These are phyloP conservation scores for Hypoxylon sp. DNA, from an alignment of 2,329 filamentous ascomycete species.

Conservation along the genomic window DNA sequence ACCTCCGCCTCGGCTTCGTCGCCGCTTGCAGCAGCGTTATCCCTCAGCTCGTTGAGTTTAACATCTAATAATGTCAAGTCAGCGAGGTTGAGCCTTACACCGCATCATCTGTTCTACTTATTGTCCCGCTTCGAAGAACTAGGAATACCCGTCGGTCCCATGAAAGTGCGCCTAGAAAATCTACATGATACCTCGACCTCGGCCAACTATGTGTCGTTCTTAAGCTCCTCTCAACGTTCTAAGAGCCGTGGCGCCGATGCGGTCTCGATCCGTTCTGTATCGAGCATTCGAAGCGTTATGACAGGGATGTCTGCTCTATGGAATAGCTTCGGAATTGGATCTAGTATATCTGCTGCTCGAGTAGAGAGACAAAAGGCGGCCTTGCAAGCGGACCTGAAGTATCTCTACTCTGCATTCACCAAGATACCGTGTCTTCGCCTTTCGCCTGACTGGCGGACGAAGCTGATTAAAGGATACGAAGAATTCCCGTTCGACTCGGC, in stretches of 20 bases:
- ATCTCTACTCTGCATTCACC: constrained; percentile 97
- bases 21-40: constrained; percentile 85
- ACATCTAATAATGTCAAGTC: constrained; percentile 88
- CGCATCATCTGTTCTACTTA: constrained; percentile 96
- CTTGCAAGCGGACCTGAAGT: constrained; percentile 88
- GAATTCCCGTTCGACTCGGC: constrained; percentile 98
- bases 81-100: constrained; percentile 90
- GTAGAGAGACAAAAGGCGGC: constrained; percentile 91
- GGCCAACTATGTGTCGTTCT: constrained; percentile 95
- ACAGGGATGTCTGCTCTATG: constrained; percentile 95
- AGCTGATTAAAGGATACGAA: constrained; percentile 91
- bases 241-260: constrained; percentile 85
- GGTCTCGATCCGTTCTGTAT: constrained; percentile 94
- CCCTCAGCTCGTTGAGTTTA: constrained; percentile 86
- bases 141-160: constrained; percentile 89
- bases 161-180: constrained; percentile 96
- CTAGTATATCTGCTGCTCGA: constrained; percentile 82
- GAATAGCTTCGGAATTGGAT: constrained; percentile 86
- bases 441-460: constrained; percentile 91
- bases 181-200: constrained; percentile 88
- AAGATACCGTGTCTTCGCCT: constrained; percentile 94
- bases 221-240: constrained; percentile 84
- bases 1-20: constrained; percentile 78
- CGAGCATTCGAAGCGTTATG: constrained; percentile 97
- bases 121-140: constrained; percentile 96